Percentiles rank a stretch among this genome's conserved stretches.
phyloP scores from a whole-genome alignment of 768 basidiomycete species.

The Baorangia bicolor region DNA sequence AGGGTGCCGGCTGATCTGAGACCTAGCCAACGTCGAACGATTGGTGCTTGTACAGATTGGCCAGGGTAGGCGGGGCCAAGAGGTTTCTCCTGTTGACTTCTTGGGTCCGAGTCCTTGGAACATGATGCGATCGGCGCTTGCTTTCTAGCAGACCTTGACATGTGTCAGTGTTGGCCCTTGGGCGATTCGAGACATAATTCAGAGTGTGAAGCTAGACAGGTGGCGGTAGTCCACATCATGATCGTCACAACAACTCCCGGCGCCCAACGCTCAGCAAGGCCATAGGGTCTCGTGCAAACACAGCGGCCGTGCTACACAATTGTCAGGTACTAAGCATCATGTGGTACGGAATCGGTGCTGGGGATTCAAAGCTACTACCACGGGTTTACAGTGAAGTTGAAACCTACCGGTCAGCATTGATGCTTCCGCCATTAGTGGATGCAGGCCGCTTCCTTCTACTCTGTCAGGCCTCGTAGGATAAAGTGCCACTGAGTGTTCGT shows the following conservation, averaged over 20 bases:
- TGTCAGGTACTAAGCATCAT: not conserved
- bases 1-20: too few species aligned
- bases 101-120: too few species aligned
- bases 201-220: too few species aligned
- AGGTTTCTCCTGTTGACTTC: not conserved
- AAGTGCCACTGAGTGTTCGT: not conserved
- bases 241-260: not conserved
- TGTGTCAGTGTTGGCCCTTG: too few species aligned
- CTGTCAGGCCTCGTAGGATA: not conserved
- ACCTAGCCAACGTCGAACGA: not conserved
- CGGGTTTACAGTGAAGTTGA: not conserved
- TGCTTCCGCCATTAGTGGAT: not conserved
- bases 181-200: not conserved
- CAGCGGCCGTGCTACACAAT: too few species aligned
- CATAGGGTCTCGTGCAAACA: not conserved
- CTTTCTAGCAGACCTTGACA: too few species aligned
- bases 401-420: not conserved
- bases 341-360: not conserved
- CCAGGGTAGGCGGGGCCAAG: not conserved
- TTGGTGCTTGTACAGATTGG: not conserved
- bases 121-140: too few species aligned
- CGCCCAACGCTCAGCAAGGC: not conserved
- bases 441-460: not conserved
- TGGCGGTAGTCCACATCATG: not conserved
- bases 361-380: not conserved